phyloP scores from a whole-genome alignment of 164 flowering plant species.

The Warburgia ugandensis region DNA sequence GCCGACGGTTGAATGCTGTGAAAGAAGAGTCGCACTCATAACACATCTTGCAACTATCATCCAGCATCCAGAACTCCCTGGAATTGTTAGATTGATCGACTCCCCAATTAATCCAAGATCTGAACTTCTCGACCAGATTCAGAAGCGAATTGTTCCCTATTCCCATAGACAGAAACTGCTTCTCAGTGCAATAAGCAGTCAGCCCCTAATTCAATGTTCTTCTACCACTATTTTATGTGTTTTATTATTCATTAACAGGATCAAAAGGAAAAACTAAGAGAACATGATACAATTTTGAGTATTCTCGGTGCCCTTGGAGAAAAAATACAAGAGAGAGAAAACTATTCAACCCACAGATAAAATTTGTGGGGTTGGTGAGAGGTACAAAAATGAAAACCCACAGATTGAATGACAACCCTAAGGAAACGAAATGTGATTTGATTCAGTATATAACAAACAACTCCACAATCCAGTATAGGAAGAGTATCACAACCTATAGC shows the following conservation, averaged over 20 bases:
- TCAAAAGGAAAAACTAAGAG: neutral
- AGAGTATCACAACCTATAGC: too few relatives aligned
- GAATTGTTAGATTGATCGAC: slow-evolving; percentile 12
- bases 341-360: too few relatives aligned
- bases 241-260: too few relatives aligned
- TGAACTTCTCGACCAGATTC: slow-evolving; percentile 42
- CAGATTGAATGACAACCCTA: too few relatives aligned
- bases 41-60: slow-evolving; percentile 36
- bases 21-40: slow-evolving; percentile 34
- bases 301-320: too few relatives aligned
- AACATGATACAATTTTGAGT: too few relatives aligned
- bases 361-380: too few relatives aligned
- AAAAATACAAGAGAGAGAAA: neutral
- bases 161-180: slow-evolving; percentile 11
- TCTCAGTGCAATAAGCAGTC: neutral
- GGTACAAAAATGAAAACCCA: too few relatives aligned
- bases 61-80: slow-evolving; percentile 29
- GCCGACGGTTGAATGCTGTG: slow-evolving; percentile 21
- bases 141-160: slow-evolving; percentile 29
- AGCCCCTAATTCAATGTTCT: neutral
- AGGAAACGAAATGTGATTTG: too few relatives aligned
- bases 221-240: neutral
- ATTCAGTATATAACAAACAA: too few relatives aligned
- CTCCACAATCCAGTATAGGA: too few relatives aligned
- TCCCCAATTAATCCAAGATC: slow-evolving; percentile 51